phyloP scores from a whole-genome alignment of 2,329 filamentous ascomycete species.

The Aureobasidium pullulans region DNA sequence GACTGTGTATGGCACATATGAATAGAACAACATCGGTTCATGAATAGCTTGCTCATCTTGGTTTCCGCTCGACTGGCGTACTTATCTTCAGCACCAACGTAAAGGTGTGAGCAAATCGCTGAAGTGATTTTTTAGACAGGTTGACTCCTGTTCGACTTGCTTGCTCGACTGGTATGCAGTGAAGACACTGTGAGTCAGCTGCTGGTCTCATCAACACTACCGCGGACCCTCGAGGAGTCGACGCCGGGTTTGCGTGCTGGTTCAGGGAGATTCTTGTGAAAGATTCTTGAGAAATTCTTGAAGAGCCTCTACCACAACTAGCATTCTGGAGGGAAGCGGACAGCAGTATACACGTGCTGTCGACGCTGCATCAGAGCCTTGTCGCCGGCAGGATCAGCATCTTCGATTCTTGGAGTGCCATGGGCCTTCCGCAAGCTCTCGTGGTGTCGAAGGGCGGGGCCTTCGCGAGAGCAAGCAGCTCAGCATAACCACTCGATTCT shows the following conservation, averaged over 20 bases:
- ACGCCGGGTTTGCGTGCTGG: neutral
- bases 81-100: slow-evolving; percentile 8
- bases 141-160: slow-evolving; percentile 6
- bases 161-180: too few species aligned
- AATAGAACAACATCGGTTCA: neutral
- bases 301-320: neutral
- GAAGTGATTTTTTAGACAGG: slow-evolving; percentile 10
- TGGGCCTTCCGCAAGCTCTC: neutral
- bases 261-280: neutral
- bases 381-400: neutral
- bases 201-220: neutral
- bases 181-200: neutral
- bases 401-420: neutral
- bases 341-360: neutral
- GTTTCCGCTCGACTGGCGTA: slow-evolving; percentile 11
- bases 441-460: neutral
- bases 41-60: slow-evolving; percentile 1
- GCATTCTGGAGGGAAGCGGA: neutral
- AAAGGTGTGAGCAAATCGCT: slow-evolving; percentile 11
- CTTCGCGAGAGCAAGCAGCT: neutral
- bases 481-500: neutral
- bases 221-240: neutral
- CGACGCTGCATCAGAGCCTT: neutral
- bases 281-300: neutral
- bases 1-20: too few species aligned